These are phyloP conservation scores for Aspergillus sp. DNA, from an alignment of 2,329 filamentous ascomycete species.

Conservation along the genomic window DNA sequence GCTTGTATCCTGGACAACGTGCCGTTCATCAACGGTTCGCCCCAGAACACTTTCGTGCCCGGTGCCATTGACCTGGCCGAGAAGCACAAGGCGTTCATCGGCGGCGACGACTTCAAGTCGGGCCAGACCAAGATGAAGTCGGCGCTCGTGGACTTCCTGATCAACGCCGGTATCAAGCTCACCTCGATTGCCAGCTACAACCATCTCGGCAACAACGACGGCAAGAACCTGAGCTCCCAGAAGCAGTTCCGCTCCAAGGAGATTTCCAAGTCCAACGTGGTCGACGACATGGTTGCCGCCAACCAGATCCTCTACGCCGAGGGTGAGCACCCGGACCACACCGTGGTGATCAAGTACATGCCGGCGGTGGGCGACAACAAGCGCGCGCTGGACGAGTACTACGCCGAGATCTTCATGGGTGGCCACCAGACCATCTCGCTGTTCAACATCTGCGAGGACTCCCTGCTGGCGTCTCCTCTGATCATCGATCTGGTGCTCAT, in stretches of 20 bases:
- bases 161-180: constrained; percentile 97
- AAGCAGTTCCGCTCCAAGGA: constrained; percentile 99
- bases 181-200: constrained; percentile 99
- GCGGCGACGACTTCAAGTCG: constrained; percentile 99
- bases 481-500: constrained; percentile 96
- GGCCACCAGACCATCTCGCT: constrained; percentile 97
- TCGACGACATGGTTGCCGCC: constrained; percentile 98
- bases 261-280: constrained; percentile 98
- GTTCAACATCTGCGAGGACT: constrained; percentile 99
- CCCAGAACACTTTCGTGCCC: constrained; percentile 98
- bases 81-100: constrained; percentile 83
- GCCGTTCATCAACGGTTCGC: constrained; percentile 98
- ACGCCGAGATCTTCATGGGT: constrained; percentile 98
- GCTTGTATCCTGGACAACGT: constrained; percentile 85
- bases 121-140: constrained; percentile 99
- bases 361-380: constrained; percentile 98
- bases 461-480: constrained; percentile 87
- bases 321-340: constrained; percentile 95
- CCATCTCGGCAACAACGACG: constrained; percentile 98
- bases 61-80: constrained; percentile 88
- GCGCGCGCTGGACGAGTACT: constrained; percentile 98
- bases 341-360: constrained; percentile 99
- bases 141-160: constrained; percentile 94
- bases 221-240: constrained; percentile 96
- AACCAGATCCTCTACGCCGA: constrained; percentile 87